These are phyloP conservation scores for Daldinia decipiens DNA, from an alignment of 495 filamentous ascomycete species.

Conservation along the genomic window DNA sequence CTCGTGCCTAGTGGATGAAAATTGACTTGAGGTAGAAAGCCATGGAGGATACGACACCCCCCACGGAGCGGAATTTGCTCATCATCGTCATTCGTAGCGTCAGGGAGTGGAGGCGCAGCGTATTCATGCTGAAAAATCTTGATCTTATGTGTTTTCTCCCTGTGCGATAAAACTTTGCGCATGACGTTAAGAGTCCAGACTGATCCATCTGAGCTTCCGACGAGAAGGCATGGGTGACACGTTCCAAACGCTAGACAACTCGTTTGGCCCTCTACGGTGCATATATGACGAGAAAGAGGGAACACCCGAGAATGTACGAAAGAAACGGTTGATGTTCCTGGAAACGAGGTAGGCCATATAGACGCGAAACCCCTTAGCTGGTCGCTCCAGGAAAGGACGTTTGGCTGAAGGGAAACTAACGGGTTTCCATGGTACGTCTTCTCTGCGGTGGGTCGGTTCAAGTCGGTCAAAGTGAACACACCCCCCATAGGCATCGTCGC, in stretches of 20 bases:
- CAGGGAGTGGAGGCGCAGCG: slow-evolving; percentile 31
- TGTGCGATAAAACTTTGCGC: slow-evolving; percentile 57
- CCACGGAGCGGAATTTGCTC: slow-evolving; percentile 63
- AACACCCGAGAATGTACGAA: slow-evolving; percentile 59
- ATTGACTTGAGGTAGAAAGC: slow-evolving; percentile 62
- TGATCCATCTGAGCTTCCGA: slow-evolving; percentile 57
- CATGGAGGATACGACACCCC: slow-evolving; percentile 66
- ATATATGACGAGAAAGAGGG: slow-evolving; percentile 57
- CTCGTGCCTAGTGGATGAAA: slow-evolving; percentile 71
- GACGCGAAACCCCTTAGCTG: slow-evolving; percentile 58
- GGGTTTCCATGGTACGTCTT: slow-evolving; percentile 57
- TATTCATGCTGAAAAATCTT: slow-evolving; percentile 61
- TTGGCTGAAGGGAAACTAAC: slow-evolving; percentile 58
- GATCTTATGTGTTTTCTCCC: slow-evolving; percentile 55
- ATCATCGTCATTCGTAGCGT: slow-evolving; percentile 18
- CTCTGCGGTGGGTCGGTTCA: slow-evolving; percentile 57
- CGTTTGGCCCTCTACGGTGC: slow-evolving; percentile 55
- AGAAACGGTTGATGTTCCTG: slow-evolving; percentile 56
- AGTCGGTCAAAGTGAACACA: slow-evolving; percentile 56
- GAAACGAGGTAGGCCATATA: slow-evolving; percentile 57
- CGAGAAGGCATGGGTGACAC: slow-evolving; percentile 57
- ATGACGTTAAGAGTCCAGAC: slow-evolving; percentile 58
- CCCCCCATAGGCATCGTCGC: slow-evolving; percentile 59
- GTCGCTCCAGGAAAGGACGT: slow-evolving; percentile 59
- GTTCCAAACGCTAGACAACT: slow-evolving; percentile 56